Conservation (phyloP, 2,329 filamentous ascomycete genomes). For the Aspergillus candidus region DNA sequence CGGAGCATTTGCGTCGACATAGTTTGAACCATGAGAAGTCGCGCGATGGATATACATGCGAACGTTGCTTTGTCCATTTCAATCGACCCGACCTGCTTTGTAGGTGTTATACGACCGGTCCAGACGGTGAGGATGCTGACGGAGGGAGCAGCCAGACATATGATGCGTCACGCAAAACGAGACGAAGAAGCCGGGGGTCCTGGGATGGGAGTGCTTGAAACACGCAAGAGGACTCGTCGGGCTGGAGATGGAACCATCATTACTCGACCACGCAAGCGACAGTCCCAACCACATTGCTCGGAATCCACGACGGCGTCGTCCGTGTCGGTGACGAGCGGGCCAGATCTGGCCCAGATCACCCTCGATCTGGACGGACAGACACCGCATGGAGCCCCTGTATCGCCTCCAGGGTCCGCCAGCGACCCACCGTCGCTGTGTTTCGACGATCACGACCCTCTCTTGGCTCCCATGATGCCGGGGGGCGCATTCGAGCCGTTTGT, state of each 20-base stretch:
- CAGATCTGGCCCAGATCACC: slow-evolving; percentile 1
- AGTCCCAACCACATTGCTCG: slow-evolving; percentile 8
- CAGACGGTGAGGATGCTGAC: not conserved
- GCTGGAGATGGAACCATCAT: slow-evolving; percentile 45
- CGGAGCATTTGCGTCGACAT: slow-evolving; percentile 55
- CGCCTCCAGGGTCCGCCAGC: slow-evolving; percentile 22
- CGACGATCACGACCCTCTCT: slow-evolving; percentile 22
- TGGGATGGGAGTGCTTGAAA: slow-evolving; percentile 44
- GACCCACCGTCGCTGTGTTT: slow-evolving; percentile 19
- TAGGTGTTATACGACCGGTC: slow-evolving; percentile 24
- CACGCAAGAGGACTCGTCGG: slow-evolving; percentile 46
- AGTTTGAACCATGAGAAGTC: slow-evolving; percentile 51
- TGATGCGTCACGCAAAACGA: slow-evolving; percentile 47
- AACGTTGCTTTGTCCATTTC: slow-evolving; percentile 56
- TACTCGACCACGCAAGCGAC: slow-evolving; percentile 30
- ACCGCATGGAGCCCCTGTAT: slow-evolving; percentile 19
- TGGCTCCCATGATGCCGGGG: slow-evolving; percentile 27
- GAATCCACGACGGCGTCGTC: slow-evolving; percentile 6
- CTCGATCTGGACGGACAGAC: slow-evolving; percentile 9
- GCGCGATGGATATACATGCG: slow-evolving; percentile 47
- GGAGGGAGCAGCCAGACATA: slow-evolving; percentile 49
- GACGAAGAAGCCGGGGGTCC: slow-evolving; percentile 47
- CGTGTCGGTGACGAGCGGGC: slow-evolving; percentile 11
- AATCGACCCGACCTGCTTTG: slow-evolving; percentile 55
- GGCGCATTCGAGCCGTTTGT: slow-evolving; percentile 28